Base-by-base conservation (phyloP, 169 alveolate species). In the Neospora caninum region DNA sequence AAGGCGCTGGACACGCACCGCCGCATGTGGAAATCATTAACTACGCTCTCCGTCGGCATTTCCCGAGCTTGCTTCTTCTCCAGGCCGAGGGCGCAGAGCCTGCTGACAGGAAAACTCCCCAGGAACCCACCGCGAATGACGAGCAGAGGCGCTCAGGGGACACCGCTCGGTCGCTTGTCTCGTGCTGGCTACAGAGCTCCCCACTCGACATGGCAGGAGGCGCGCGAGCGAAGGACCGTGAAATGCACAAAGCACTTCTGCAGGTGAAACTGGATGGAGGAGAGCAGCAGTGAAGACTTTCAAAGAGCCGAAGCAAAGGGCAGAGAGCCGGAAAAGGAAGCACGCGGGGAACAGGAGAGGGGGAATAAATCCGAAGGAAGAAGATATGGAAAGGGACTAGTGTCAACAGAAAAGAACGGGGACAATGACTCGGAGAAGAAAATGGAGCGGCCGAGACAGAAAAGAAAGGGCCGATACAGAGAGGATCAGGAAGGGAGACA, bases 1-100 rank as follows among this genome's bases (percentile, higher is more conserved):
- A 22, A 13, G 84, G 39, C 9, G 80, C 36, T 13, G 43, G n/a
- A 22, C 89, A 6, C 64, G 34, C 89, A 36, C 89, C 89, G 53
- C 89, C 89, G 2, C 89, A 82, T 29, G 39, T 36, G 42, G 43
- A 82, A 67, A 42, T 82, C 41, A 39, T 82, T 25, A 25, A 39
- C 64, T 36, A 82, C 89, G 38, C 41, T 31, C 64, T 82, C 54
- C 89, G 67, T 18, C 89, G 89, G 41, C 89, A 82, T 67, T 42
- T 39, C 18, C 38, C 89, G 0, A 22, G 38, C 25, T 31, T 82
- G 38, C 67, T 82, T 7, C 43, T 25, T 1, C 89, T 82, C 25
- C 89, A 27, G 31, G 73, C 31, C 73, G 73, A 16, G 67, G 53
- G 67, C 43, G 69, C 53, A 43, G 88, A 34, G 88, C 41, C 31